Base-by-base conservation (phyloP, 345 rosid species). In the Passiflora organensis region DNA sequence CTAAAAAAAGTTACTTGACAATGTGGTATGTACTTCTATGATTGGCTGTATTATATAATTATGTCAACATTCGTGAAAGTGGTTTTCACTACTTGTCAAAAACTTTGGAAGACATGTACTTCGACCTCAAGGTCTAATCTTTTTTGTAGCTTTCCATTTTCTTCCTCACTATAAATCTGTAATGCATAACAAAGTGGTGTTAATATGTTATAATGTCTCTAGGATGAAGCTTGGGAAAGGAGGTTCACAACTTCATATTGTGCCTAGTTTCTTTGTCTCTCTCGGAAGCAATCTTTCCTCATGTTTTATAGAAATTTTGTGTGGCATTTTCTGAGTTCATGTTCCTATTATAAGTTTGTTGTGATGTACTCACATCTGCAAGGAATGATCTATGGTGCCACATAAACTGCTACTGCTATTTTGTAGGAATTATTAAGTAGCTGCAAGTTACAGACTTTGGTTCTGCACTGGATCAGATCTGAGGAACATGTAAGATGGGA, bases 361-460 rank as follows among this genome's bases (percentile, higher is more conserved):
- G 13, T 16, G 22, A 28, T 23, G 38, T 32, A n/a, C 22, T n/a
- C 53, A 25, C 43, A 14, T 38, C 8, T 10, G 34, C 24, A 17
- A 16, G 20, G 47, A 34, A n/a, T 46, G 19, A 23, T 14, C 12
- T 48, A 14, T 38, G 16, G 25, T 18, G 18, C 18, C 16, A 18
- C 37, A 24, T 45, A 55, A 34, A 19, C 21, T 39, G 51, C 37
- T 57, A 8, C 18, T 57, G 5, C 58, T 53, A 17, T 63, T 37
- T 55, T 82, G 66, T 73, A 88, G 95, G 75, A 84, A 69, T 72
- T 91, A 62, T 50, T 91, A 68, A 68, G 70, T 71, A 71, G 71
- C 56, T 64, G 82, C 73, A 78, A 70, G 58, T 72, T 91, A 78
- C 76, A 74, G 70, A 79, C 78, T 65, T 75, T 91, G 78, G 71